A percentile compares a stretch with the other conserved stretches of the same genome.
Conservation (phyloP, 1,284 basidiomycete species). For the Exobasidium cylindrosporum region DNA sequence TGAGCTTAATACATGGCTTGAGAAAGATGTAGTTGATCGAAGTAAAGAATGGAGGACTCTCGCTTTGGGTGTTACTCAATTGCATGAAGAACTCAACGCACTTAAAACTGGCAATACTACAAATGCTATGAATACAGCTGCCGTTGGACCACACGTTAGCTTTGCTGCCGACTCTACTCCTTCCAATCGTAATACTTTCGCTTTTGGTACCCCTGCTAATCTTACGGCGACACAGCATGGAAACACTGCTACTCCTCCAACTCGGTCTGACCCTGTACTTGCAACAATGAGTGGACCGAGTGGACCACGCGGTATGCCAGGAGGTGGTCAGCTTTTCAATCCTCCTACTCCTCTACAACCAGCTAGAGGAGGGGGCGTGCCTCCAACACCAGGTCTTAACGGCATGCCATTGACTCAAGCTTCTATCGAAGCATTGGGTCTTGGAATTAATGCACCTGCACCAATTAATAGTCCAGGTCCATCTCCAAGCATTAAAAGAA, state of each 20-base stretch:
- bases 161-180: neutral
- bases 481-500: neutral
- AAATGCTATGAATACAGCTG: neutral
- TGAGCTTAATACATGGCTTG: conserved; percentile 47
- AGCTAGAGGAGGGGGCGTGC: neutral
- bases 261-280: neutral
- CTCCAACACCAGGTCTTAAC: neutral
- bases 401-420: neutral
- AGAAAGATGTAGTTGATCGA: conserved; percentile 40
- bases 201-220: neutral
- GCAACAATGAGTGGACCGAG: neutral
- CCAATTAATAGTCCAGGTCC: conserved; percentile 6
- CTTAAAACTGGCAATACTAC: conserved; percentile 22
- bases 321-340: neutral
- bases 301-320: conserved; percentile 6
- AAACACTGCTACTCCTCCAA: neutral
- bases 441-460: conserved; percentile 6
- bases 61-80: conserved; percentile 35
- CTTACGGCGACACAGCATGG: neutral
- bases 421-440: neutral
- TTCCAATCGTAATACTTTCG: too few species aligned
- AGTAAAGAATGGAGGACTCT: conserved; percentile 43
- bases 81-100: conserved; percentile 36
- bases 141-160: neutral
- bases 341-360: neutral